Percentiles rank a stretch among this genome's conserved stretches.
Conservation (phyloP, 2,329 filamentous ascomycete species). For the Cercospora sp. region DNA sequence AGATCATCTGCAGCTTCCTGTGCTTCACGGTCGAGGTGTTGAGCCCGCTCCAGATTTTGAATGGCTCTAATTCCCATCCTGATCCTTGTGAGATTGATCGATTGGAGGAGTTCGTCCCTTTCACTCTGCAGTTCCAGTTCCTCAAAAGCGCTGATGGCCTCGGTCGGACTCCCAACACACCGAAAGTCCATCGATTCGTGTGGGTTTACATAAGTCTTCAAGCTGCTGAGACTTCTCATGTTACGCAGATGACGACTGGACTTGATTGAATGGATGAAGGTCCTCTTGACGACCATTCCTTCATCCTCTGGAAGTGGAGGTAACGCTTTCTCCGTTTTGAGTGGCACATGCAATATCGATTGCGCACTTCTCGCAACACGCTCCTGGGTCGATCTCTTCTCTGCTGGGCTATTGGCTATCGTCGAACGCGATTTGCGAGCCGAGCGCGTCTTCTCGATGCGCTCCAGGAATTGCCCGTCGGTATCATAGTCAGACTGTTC, state of each 20-base stretch:
- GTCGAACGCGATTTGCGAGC: background rate
- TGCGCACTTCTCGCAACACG: background rate
- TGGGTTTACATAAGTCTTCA: slow-evolving; percentile 5
- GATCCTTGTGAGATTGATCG: slow-evolving; percentile 15
- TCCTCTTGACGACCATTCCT: background rate
- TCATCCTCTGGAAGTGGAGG: slow-evolving; percentile 2
- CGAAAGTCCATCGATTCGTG: slow-evolving; percentile 11
- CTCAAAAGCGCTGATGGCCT: slow-evolving; percentile 8
- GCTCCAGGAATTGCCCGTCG: slow-evolving; percentile 6
- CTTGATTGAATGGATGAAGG: slow-evolving; percentile 10
- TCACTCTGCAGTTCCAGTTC: slow-evolving; percentile 8
- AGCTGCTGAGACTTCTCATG: slow-evolving; percentile 11
- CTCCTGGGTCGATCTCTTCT: background rate
- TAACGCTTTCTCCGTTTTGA: slow-evolving; percentile 5
- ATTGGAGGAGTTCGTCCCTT: slow-evolving; percentile 7
- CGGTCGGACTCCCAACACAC: background rate
- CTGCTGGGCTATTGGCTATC: background rate
- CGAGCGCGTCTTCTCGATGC: slow-evolving; percentile 2
- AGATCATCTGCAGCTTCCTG: slow-evolving; percentile 9
- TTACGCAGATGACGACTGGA: slow-evolving; percentile 11
- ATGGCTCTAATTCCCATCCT: slow-evolving; percentile 5
- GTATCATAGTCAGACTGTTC: background rate
- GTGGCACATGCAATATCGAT: background rate
- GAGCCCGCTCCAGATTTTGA: slow-evolving; percentile 1
- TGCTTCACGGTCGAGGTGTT: slow-evolving; percentile 12